These are phyloP conservation scores for Polytrichum formosum DNA, from an alignment of 225 moss, liverwort and hornwort genomes.

Conservation along the genomic window DNA sequence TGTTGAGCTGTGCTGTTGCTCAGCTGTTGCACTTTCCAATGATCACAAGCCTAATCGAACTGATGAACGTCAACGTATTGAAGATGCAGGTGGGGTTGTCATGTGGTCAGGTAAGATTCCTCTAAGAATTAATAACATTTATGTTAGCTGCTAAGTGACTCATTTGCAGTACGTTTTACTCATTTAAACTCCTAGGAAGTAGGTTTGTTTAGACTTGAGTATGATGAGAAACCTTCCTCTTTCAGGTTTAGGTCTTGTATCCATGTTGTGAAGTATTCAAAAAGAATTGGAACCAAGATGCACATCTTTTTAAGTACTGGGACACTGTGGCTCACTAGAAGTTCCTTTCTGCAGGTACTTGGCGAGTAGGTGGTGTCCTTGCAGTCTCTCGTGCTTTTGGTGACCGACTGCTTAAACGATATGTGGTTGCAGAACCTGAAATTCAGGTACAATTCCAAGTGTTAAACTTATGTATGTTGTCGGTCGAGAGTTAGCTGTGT, in stretches of 20 bases:
- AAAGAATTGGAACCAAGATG: too few relatives aligned
- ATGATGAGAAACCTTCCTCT: too few relatives aligned
- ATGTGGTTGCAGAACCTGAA: constrained; percentile 94
- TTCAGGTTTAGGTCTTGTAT: too few relatives aligned
- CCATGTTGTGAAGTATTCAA: too few relatives aligned
- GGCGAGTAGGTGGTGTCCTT: constrained; percentile 97
- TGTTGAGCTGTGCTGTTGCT: neutral
- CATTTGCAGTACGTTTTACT: too few relatives aligned
- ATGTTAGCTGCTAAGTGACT: too few relatives aligned
- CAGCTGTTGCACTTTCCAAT: constrained; percentile 66
- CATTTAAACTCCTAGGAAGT: too few relatives aligned
- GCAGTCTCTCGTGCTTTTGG: constrained; percentile 99
- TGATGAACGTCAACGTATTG: constrained; percentile 78
- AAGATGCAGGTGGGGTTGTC: constrained; percentile 76
- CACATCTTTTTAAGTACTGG: neutral
- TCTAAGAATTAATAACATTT: too few relatives aligned
- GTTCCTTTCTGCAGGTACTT: constrained; percentile 56
- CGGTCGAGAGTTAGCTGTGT: too few relatives aligned
- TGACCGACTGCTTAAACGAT: constrained; percentile 84
- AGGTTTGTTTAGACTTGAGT: too few relatives aligned
- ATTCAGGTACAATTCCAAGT: constrained; percentile 53
- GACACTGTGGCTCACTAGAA: neutral
- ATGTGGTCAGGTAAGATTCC: constrained; percentile 71
- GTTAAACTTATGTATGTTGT: neutral
- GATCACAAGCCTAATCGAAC: constrained; percentile 78